Evolutionary conservation across 78 protist species (phyloP), one percentile per base, ranked within the genome.

Genomic region (Dictyostelium firmibasis): DNA sequence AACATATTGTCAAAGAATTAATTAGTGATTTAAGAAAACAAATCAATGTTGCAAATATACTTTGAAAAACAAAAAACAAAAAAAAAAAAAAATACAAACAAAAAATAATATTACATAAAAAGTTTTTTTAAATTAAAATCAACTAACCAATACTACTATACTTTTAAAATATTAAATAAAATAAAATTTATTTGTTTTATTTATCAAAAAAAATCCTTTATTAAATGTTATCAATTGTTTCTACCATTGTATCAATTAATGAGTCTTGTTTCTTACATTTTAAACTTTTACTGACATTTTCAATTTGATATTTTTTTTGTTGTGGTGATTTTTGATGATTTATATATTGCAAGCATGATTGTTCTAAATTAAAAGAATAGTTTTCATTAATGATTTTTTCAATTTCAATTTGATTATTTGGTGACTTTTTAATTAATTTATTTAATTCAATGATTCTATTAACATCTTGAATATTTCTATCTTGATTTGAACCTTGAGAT

Each of bases 1-100:
- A 86, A 64, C 86, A 89, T 57, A n/a, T 57, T 60, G 31, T 43
- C 23, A 82, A 82, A 60, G 86, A 82, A 57, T 38, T 82, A 23
- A 35, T 82, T 31, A 25, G 4, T 57, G 86, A 82, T 77, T 18
- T 77, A 16, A 77, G 47, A 5, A 77, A 77, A n/a, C 83, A 77
- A 77, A 77, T 77, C 2, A 25, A n/a, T 77, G 50, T 38, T 20
- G 2, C 81, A 25, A 72, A 72, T 33, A 72, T 33, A 14, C 1
- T 33, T 33, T 29, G 13, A 14, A 31, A 72, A 29, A 31, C 11
- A 69, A 29, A 25, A 69, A 29, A 69, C 25, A 69, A 29, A 70
- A 70, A 70, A 70, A 70, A 64, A 64, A 64, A 64, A 64, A 64
- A 64, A 64, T 20, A n/a, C n/a, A n/a, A n/a, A n/a, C n/a, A n/a